These are phyloP conservation scores for Xylaria intraflava DNA, from an alignment of 495 filamentous ascomycete genomes.

Conservation along the genomic window DNA sequence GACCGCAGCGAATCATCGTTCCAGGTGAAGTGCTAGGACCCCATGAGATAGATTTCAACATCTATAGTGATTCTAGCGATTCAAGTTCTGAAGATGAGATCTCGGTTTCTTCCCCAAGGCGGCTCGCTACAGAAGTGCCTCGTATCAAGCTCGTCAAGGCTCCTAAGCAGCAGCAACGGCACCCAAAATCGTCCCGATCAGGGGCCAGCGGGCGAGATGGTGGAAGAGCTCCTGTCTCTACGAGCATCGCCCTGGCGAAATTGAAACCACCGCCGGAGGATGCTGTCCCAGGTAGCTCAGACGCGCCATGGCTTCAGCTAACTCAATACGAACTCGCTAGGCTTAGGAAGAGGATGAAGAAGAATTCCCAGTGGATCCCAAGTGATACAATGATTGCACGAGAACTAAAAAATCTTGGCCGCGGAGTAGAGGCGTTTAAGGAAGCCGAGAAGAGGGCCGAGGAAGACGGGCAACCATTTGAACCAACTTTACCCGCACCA, in stretches of 20 bases:
- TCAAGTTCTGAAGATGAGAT: conserved; percentile 33
- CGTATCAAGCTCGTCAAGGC: conserved; percentile 40
- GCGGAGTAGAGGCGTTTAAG: conserved; percentile 70
- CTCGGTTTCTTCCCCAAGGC: conserved; percentile 22
- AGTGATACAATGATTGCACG: conserved; percentile 95
- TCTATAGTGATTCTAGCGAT: conserved; percentile 39
- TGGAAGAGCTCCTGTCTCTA: conserved; percentile 55
- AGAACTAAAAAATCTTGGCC: conserved; percentile 68
- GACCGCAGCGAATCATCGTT: conserved; percentile 46
- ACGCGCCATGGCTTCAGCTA: conserved; percentile 83
- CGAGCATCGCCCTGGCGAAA: conserved; percentile 71
- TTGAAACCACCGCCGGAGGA: conserved; percentile 73
- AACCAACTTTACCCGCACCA: conserved; percentile 37
- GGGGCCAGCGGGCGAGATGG: conserved; percentile 24
- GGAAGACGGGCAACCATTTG: conserved; percentile 59
- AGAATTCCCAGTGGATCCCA: conserved; percentile 92
- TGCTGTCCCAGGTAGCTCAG: conserved; percentile 64
- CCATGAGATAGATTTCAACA: conserved; percentile 49
- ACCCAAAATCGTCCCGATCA: conserved; percentile 39
- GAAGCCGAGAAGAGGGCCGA: conserved; percentile 62
- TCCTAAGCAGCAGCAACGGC: conserved; percentile 35
- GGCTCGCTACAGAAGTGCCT: conserved; percentile 26
- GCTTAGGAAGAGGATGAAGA: conserved; percentile 95
- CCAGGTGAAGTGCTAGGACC: conserved; percentile 54
- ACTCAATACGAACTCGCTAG: conserved; percentile 88